Base-by-base conservation (phyloP, 2,329 filamentous ascomycete genomes). In the Scleromitrula shiraiana region DNA sequence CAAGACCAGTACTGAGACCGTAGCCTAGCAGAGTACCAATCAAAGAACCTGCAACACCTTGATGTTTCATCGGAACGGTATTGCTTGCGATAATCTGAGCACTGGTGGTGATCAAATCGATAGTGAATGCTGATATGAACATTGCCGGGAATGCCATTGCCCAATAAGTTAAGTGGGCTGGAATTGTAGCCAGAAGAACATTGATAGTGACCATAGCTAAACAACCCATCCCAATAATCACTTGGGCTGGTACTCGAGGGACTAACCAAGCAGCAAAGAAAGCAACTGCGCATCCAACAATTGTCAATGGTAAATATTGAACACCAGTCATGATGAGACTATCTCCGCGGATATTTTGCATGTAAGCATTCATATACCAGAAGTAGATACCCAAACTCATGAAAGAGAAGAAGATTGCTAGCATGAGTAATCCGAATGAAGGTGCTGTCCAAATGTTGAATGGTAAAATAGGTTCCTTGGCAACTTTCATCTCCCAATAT, bases 1-100 rank as follows among this genome's bases (percentile, higher is more conserved):
- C 69, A 5, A 72, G 39, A 0, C 70, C 70, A 3, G 68, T 56
- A 52, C 68, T 69, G 10, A 62, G 63, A 1, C 69, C 69, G 51
- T 72, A 73, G 2, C 65, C 50, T 32, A 65, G 62, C 10, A 73
- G 44, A 0, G 64, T 65, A 0, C 73, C 70, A 9, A 77, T 68
- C 2, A 78, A 57, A 4, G 67, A 71, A 0, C 67, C 70, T 0
- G 73, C 74, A 5, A 75, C 64, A 0, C 74, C 74, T 47, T 77
- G 72, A 17, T 77, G 63, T 7, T 64, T 62, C 2, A 67, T 63
- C 4, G 57, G 61, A 3, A 77, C 74, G 0, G 67, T 68, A 46
- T 76, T 76, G 42, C 72, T 76, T 0, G 73, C 71, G 46, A 77
- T 74, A 4, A 78, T 72, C 50, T 77, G 72, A 0, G 72, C 72